These are phyloP conservation scores for Clausena lansium DNA, from an alignment of 345 rosid species.

Conservation along the genomic window DNA sequence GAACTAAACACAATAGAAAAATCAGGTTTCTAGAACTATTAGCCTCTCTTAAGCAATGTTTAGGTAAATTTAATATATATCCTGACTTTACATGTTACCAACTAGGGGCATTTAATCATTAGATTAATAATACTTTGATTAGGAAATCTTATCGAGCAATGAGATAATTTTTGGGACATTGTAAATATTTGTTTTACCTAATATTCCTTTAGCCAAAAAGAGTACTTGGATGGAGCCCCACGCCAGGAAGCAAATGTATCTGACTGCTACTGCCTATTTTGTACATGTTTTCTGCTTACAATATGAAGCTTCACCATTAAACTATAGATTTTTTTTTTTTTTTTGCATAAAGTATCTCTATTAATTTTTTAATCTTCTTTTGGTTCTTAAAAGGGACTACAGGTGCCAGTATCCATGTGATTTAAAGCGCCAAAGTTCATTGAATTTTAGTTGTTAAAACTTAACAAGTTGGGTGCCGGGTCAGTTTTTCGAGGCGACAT, in stretches of 20 bases:
- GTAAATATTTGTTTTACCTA: constrained; percentile 33
- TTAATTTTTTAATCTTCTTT: constrained; percentile 7
- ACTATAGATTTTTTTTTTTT: neutral
- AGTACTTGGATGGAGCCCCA: constrained; percentile 27
- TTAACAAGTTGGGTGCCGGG: neutral
- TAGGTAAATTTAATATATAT: neutral
- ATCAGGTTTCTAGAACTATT: neutral
- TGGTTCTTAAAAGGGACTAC: constrained; percentile 8
- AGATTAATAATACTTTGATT: constrained; percentile 12
- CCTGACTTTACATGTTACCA: constrained; percentile 1
- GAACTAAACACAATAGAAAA: neutral
- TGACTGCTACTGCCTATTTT: neutral
- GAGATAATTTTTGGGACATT: constrained; percentile 56
- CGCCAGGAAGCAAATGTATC: constrained; percentile 24
- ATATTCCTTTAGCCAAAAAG: constrained; percentile 18
- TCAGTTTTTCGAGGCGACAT: constrained; percentile 7
- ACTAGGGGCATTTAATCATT: neutral
- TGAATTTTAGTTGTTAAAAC: constrained; percentile 1
- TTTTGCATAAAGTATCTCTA: neutral
- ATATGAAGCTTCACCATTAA: neutral
- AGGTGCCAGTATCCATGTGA: constrained; percentile 11
- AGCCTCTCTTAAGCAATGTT: neutral
- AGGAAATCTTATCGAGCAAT: constrained; percentile 63
- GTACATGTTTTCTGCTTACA: constrained; percentile 2
- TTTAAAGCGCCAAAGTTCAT: neutral